Base-by-base conservation (phyloP, 202 grass and related monocot genomes). In the Musa balbisiana region DNA sequence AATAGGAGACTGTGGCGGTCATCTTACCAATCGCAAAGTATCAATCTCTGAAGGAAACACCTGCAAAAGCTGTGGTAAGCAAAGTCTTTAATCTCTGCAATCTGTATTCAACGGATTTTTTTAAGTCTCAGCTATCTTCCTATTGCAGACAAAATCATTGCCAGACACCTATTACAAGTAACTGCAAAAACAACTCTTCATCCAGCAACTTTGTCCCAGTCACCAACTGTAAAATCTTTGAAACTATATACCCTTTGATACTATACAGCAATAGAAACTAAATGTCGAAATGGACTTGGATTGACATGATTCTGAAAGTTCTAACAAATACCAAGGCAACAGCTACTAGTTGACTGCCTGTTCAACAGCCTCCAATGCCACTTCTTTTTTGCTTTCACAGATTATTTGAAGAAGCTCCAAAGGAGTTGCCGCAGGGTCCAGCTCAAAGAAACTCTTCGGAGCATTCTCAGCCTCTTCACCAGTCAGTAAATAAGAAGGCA, bases 331-430 rank as follows among this genome's bases (percentile, higher is more conserved):
- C 52, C 71, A 26, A 52, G 29, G 25, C 14, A 16, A 70, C 10
- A 53, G 14, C 71, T 55, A 55, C 15, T 27, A 73, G 11, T 10
- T 24, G 21, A 52, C n/a, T 55, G 22, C 25, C 11, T 50, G 19
- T 16, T 26, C 71, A 55, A 21, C n/a, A n/a, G 20, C 9, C 71
- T 76, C 56, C 54, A 33, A 21, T 8, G 14, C 74, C 11, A 22
- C 19, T 50, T 76, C 59, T 22, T 25, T 51, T 51, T 76, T 58
- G 15, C 25, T 51, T 22, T 76, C 74, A 24, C 6, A 51, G 10
- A 76, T 76, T 64, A 52, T 33, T 59, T 76, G 74, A 76, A 76
- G 74, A 76, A 76, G 74, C 23, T 76, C 74, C 43, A 76, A 51
- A 76, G 74, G 74, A 64, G 74, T 76, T 64, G 74, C 59, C 19